These are phyloP conservation scores for Lycium barbarum DNA, from an alignment of 257 asterid genomes.

Conservation along the genomic window DNA sequence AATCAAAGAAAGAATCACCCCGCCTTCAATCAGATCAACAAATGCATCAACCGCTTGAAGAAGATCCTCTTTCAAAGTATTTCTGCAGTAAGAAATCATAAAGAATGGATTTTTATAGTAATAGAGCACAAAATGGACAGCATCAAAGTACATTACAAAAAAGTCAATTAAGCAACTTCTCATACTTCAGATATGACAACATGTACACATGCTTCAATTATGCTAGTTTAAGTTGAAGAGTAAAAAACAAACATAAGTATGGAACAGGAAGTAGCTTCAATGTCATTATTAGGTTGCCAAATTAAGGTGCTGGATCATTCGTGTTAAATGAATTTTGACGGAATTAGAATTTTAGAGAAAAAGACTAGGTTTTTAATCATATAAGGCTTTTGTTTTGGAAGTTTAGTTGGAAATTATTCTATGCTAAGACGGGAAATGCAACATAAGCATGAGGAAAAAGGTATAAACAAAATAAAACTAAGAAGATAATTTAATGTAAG, in stretches of 20 bases:
- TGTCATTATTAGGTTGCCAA: constrained; percentile 43
- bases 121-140: constrained; percentile 21
- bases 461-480: not conserved
- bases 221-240: constrained; percentile 36
- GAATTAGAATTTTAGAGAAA: constrained; percentile 18
- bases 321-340: not conserved
- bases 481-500: not conserved
- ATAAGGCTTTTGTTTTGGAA: not conserved
- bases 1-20: constrained; percentile 12
- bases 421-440: not conserved
- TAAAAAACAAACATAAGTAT: constrained; percentile 28
- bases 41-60: constrained; percentile 39
- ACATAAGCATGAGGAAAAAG: not conserved
- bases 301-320: not conserved
- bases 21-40: constrained; percentile 39
- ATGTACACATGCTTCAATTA: constrained; percentile 9
- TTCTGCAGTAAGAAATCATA: constrained; percentile 46
- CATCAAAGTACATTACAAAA: not conserved
- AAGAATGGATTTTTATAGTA: constrained; percentile 8
- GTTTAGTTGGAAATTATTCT: not conserved
- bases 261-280: constrained; percentile 35
- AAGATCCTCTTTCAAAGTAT: constrained; percentile 42
- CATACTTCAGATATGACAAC: not conserved
- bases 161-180: constrained; percentile 3
- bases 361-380: not conserved